Evolutionary conservation across 2,329 filamentous ascomycete species (phyloP).

Genomic region (Ceratocystis harringtonii): DNA sequence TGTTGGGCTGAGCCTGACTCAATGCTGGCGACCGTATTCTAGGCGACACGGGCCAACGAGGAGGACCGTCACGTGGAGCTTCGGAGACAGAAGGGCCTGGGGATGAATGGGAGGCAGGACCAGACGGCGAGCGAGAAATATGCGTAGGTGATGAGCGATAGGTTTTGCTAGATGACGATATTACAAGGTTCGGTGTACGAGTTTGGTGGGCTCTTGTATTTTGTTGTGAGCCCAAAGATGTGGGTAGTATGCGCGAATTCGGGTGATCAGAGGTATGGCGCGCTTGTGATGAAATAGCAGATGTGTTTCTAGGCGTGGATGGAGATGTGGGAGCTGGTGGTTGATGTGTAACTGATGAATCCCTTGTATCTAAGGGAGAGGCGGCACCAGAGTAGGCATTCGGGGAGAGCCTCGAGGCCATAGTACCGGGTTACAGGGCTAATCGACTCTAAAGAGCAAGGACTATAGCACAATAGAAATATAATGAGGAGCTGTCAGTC

Average conservation of each 20-base stretch:
- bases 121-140: conserved; percentile 35
- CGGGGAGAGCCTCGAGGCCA: conserved; percentile 12
- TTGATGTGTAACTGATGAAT: conserved; percentile 34
- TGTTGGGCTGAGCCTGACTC: background rate
- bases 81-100: conserved; percentile 9
- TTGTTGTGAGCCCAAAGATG: conserved; percentile 22
- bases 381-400: conserved; percentile 17
- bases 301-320: conserved; percentile 25
- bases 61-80: conserved; percentile 21
- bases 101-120: conserved; percentile 27
- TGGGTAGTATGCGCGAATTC: background rate
- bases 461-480: background rate
- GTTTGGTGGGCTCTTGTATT: conserved; percentile 48
- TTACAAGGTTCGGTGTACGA: conserved; percentile 31
- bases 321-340: conserved; percentile 25
- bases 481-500: background rate
- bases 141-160: background rate
- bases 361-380: conserved; percentile 30
- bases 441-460: background rate
- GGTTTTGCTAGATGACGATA: background rate
- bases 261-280: conserved; percentile 39
- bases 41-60: conserved; percentile 64
- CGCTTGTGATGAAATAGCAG: conserved; percentile 33
- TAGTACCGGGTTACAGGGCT: conserved; percentile 2
- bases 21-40: conserved; percentile 52